Conservation (phyloP, 129 eudicot species). For the Sambucus nigra region DNA sequence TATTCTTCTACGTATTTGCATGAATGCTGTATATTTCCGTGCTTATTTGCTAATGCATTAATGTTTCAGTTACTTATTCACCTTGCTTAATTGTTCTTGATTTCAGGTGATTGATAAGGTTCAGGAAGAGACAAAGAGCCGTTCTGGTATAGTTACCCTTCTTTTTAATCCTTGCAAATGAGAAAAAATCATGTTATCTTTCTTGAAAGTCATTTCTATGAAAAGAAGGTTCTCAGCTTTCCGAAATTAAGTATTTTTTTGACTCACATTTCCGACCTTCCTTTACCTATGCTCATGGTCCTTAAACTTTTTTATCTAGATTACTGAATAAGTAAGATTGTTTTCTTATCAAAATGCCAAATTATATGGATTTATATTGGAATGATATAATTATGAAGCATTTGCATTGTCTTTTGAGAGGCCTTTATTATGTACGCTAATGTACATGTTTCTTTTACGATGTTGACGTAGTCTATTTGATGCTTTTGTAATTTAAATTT, state of each 20-base stretch:
- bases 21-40: not conserved
- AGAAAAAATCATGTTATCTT: not conserved
- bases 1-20: not conserved
- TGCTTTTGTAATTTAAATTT: too few relatives aligned
- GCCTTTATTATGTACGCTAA: too few relatives aligned
- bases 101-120: slow-evolving; percentile 80
- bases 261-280: not conserved
- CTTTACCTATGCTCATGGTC: not conserved
- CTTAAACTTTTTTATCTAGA: not conserved
- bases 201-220: not conserved
- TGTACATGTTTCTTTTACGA: too few relatives aligned
- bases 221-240: not conserved
- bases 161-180: not conserved
- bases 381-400: not conserved
- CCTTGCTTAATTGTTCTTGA: not conserved
- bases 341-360: too few relatives aligned
- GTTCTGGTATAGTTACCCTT: slow-evolving; percentile 40
- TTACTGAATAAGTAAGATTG: not conserved
- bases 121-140: slow-evolving; percentile 65
- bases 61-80: too few relatives aligned
- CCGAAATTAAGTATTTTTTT: not conserved
- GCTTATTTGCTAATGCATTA: not conserved
- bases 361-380: too few relatives aligned
- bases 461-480: too few relatives aligned
- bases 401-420: too few relatives aligned